Conservation (phyloP, 2,329 filamentous ascomycete species). For the Aureobasidium sp. region DNA sequence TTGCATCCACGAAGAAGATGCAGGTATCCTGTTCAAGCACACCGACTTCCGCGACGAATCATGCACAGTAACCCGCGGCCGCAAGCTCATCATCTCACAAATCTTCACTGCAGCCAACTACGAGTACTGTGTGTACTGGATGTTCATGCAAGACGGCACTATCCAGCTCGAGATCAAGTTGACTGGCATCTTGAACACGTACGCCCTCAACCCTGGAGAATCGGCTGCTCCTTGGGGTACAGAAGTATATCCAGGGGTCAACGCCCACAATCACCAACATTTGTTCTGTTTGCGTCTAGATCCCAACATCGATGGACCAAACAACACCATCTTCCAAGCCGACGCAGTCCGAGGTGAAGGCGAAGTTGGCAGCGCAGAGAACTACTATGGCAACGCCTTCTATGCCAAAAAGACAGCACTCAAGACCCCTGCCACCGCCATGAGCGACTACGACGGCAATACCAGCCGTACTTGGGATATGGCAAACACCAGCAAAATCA, state of each 20-base stretch:
- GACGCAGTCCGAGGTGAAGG: conserved; percentile 66
- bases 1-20: conserved; percentile 91
- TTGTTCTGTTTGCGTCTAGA: conserved; percentile 87
- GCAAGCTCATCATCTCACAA: conserved; percentile 81
- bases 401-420: conserved; percentile 78
- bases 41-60: conserved; percentile 89
- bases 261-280: conserved; percentile 85
- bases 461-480: conserved; percentile 88
- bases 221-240: conserved; percentile 86
- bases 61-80: conserved; percentile 74
- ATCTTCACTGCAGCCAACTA: conserved; percentile 96
- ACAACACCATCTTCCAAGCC: conserved; percentile 68
- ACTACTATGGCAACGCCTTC: conserved; percentile 86
- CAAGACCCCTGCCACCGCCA: conserved; percentile 59
- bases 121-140: conserved; percentile 84
- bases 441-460: conserved; percentile 72
- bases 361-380: conserved; percentile 72
- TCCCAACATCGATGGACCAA: conserved; percentile 75
- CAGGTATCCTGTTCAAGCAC: conserved; percentile 80
- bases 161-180: conserved; percentile 86
- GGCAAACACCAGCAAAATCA: conserved; percentile 73
- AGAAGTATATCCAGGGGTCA: conserved; percentile 83
- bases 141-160: conserved; percentile 86
- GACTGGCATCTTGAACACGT: conserved; percentile 89
- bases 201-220: conserved; percentile 70